Evolutionary conservation across 805 yeast genomes (phyloP).

Genomic region (Scheffersomyces coipomensis): DNA sequence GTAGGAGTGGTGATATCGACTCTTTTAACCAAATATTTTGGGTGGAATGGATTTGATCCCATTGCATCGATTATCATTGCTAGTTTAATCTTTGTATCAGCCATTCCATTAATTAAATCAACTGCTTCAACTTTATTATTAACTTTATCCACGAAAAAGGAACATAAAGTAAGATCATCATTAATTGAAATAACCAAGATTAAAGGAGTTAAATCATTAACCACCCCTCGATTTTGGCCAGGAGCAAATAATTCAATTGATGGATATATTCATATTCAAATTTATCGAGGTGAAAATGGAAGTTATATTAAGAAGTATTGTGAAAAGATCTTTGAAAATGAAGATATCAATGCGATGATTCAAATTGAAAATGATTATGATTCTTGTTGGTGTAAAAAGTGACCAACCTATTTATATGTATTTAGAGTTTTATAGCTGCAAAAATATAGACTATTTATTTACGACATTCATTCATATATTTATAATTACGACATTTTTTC

Average conservation of each 20-base stretch:
- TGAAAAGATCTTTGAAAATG: slow-evolving; percentile 48
- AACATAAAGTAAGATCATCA: slow-evolving; percentile 59
- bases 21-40: slow-evolving; percentile 62
- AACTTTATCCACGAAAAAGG: slow-evolving; percentile 57
- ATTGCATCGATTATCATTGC: slow-evolving; percentile 89
- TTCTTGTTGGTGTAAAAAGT: slow-evolving; percentile 67
- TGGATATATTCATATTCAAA: slow-evolving; percentile 85
- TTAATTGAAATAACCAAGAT: slow-evolving; percentile 66
- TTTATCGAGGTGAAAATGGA: slow-evolving; percentile 61
- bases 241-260: slow-evolving; percentile 19
- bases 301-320: slow-evolving; percentile 60
- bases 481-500: no score
- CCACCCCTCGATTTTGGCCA: slow-evolving; percentile 94
- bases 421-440: background rate
- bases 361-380: slow-evolving; percentile 69
- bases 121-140: slow-evolving; percentile 74
- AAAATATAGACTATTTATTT: no score
- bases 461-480: no score
- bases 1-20: slow-evolving; percentile 96
- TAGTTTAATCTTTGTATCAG: slow-evolving; percentile 70
- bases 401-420: background rate
- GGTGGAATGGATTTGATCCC: slow-evolving; percentile 84
- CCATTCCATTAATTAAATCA: slow-evolving; percentile 79
- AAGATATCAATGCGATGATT: slow-evolving; percentile 54
- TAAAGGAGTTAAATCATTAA: slow-evolving; percentile 80